Evolutionary conservation across 2,329 filamentous ascomycete genomes (phyloP).

Genomic region (Trichophyton equinum): DNA sequence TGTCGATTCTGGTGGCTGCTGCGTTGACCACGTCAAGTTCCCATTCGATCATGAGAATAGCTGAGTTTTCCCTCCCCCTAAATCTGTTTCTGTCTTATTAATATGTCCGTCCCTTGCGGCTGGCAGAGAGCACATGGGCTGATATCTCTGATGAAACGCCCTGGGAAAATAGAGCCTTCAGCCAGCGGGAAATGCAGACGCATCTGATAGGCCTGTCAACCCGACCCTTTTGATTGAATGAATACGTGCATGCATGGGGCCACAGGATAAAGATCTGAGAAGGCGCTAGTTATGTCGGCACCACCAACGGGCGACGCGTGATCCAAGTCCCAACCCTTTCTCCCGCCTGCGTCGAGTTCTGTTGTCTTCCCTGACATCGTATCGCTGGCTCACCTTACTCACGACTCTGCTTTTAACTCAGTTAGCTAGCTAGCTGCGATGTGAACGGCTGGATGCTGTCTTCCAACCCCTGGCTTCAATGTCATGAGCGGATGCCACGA

Average conservation of each 20-base stretch:
- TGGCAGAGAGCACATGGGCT: conserved; percentile 1
- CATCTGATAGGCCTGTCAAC: neutral
- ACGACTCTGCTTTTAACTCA: too few species aligned
- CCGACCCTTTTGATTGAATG: neutral
- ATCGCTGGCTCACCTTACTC: neutral
- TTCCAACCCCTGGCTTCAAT: neutral
- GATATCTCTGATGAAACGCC: neutral
- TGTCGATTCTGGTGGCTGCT: neutral
- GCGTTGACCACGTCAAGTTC: neutral
- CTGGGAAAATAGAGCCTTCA: neutral
- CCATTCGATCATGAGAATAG: neutral
- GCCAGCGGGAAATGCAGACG: neutral
- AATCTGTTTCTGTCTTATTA: neutral
- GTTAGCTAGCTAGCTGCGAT: neutral
- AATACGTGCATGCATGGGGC: conserved; percentile 3
- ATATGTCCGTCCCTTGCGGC: neutral
- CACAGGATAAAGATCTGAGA: conserved; percentile 1
- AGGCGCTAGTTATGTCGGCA: conserved; percentile 1
- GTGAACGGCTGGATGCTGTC: neutral
- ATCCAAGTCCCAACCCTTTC: neutral
- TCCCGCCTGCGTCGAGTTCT: neutral
- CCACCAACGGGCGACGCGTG: conserved; percentile 1
- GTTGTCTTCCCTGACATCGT: neutral
- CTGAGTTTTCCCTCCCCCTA: neutral
- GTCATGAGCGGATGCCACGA: neutral